A percentile compares a stretch with the other conserved stretches of the same genome.
These are phyloP conservation scores for Penicillium daleae DNA, from an alignment of 495 filamentous ascomycete genomes.

Conservation along the genomic window DNA sequence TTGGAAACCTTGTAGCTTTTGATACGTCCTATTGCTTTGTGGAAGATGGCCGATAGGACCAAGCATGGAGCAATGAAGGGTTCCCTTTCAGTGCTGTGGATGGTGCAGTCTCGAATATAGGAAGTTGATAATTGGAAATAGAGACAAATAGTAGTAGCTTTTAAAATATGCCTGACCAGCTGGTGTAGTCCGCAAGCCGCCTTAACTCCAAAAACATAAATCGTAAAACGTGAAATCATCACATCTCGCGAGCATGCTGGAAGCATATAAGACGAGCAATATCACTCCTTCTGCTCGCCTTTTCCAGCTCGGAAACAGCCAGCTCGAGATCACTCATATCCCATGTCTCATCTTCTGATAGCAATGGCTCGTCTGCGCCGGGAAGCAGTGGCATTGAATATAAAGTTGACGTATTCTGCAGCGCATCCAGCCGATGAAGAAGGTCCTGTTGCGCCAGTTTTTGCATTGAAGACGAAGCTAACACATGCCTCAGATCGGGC, in stretches of 20 bases:
- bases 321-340: conserved; percentile 27
- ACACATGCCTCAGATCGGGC: conserved; percentile 29
- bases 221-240: neutral
- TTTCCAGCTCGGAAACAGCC: conserved; percentile 27
- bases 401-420: conserved; percentile 10
- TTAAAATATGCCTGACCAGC: neutral
- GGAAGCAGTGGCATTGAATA: conserved; percentile 19
- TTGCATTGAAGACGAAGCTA: conserved; percentile 32
- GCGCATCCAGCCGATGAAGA: conserved; percentile 20
- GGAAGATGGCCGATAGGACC: neutral
- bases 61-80: neutral
- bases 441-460: conserved; percentile 28
- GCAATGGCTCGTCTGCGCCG: conserved; percentile 13
- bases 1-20: too few species aligned
- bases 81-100: neutral
- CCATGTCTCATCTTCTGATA: conserved; percentile 26
- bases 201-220: neutral
- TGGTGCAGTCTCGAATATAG: too few species aligned
- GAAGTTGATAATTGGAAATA: too few species aligned
- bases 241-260: conserved; percentile 31
- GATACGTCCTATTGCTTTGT: neutral
- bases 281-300: conserved; percentile 22
- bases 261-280: conserved; percentile 29
- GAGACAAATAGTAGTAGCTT: too few species aligned
- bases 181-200: neutral